Conservation (phyloP, 768 basidiomycete species). For the Boletus rex-veris region DNA sequence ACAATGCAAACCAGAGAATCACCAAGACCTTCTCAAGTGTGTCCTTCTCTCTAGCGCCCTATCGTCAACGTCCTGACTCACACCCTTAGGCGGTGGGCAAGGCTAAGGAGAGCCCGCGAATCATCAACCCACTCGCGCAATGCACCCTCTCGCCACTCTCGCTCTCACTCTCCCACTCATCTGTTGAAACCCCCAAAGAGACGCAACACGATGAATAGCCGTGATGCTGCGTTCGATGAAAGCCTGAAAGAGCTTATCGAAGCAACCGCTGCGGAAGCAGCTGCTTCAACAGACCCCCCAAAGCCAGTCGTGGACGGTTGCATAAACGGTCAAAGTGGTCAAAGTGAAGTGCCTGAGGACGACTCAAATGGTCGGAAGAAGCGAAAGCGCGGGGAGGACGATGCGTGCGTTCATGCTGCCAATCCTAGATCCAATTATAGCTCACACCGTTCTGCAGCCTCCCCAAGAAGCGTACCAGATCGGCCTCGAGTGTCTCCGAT, state of each 20-base stretch:
- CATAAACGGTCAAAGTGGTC: slow-evolving; percentile 39
- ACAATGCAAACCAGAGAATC: slow-evolving; percentile 83
- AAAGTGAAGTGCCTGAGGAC: slow-evolving; percentile 45
- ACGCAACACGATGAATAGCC: slow-evolving; percentile 95
- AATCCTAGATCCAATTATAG: background rate
- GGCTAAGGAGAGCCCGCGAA: slow-evolving; percentile 48
- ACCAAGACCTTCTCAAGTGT: slow-evolving; percentile 77
- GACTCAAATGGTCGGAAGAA: slow-evolving; percentile 56
- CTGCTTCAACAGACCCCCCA: slow-evolving; percentile 44
- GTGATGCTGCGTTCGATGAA: slow-evolving; percentile 92
- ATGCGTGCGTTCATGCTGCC: slow-evolving; percentile 46
- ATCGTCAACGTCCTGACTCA: slow-evolving; percentile 14
- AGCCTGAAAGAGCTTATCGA: slow-evolving; percentile 76
- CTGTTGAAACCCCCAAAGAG: slow-evolving; percentile 74
- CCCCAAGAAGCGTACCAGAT: slow-evolving; percentile 72
- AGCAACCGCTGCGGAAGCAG: slow-evolving; percentile 69
- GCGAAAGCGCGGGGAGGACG: slow-evolving; percentile 74
- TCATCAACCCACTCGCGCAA: slow-evolving; percentile 62
- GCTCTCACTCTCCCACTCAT: slow-evolving; percentile 66
- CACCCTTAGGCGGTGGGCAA: slow-evolving; percentile 54
- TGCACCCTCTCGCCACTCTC: slow-evolving; percentile 60
- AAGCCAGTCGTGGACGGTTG: slow-evolving; percentile 35
- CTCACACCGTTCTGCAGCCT: slow-evolving; percentile 33
- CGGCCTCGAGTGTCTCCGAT: slow-evolving; percentile 69
- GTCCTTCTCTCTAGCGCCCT: slow-evolving; percentile 29